Evolutionary conservation across 2,329 filamentous ascomycete species (phyloP).

Genomic region (Juglanconis juglandina): DNA sequence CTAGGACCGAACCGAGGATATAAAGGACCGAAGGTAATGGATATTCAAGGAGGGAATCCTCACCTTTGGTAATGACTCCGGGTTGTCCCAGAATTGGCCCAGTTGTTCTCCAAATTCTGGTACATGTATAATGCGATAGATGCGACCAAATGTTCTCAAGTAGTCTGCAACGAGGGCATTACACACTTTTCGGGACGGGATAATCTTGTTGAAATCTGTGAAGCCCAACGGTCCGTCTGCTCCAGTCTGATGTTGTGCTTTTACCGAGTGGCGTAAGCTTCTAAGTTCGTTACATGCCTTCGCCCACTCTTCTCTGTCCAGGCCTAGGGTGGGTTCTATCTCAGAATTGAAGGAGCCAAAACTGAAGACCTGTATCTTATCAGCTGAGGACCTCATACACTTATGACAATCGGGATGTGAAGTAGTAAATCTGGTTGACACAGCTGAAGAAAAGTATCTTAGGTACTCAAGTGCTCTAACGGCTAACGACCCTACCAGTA

Average conservation of each 20-base stretch:
- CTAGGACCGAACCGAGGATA: neutral
- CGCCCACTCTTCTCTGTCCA: neutral
- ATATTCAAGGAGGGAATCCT: neutral
- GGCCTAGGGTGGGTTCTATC: neutral
- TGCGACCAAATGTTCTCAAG: slow-evolving; percentile 53
- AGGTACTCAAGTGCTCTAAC: too few relatives aligned
- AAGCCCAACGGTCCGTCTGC: neutral
- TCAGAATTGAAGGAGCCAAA: neutral
- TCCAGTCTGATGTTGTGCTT: neutral
- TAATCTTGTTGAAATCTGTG: slow-evolving; percentile 26
- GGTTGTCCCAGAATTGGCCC: slow-evolving; percentile 44
- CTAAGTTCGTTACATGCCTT: neutral
- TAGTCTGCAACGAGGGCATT: slow-evolving; percentile 53
- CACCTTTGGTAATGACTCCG: slow-evolving; percentile 24
- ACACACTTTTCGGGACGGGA: slow-evolving; percentile 38
- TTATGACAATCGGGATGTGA: neutral
- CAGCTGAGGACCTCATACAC: neutral
- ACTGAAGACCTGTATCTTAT: neutral
- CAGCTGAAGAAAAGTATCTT: neutral
- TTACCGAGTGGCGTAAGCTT: neutral
- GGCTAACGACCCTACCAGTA: too few relatives aligned
- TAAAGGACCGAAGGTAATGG: too few relatives aligned
- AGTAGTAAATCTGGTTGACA: neutral
- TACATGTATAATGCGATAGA: slow-evolving; percentile 54
- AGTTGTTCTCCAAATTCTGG: slow-evolving; percentile 56